Conservation (phyloP, 805 yeast species). For the Helenozyma baotianmanensis region DNA sequence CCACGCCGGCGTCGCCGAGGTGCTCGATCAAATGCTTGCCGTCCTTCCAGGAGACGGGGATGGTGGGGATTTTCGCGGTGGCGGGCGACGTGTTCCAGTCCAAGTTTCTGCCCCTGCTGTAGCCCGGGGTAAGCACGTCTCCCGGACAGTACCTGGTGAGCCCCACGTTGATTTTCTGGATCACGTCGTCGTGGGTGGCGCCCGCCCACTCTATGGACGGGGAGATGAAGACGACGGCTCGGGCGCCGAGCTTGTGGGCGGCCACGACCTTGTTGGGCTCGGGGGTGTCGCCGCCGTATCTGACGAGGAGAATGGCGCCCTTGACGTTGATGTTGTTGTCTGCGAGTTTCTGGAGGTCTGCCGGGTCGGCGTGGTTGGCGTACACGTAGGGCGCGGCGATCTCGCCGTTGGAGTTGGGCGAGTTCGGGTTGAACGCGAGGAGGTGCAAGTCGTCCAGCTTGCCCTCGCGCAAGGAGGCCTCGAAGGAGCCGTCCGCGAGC, state of each 20-base stretch:
- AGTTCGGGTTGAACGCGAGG: slow-evolving; percentile 65
- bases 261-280: slow-evolving; percentile 35
- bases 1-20: slow-evolving; percentile 24
- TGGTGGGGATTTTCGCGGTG: slow-evolving; percentile 68
- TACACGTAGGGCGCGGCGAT: slow-evolving; percentile 52
- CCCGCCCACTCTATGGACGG: slow-evolving; percentile 19
- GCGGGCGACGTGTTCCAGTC: slow-evolving; percentile 44
- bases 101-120: slow-evolving; percentile 45
- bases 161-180: slow-evolving; percentile 56
- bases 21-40: slow-evolving; percentile 37
- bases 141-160: slow-evolving; percentile 64
- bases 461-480: slow-evolving; percentile 36
- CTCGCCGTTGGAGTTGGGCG: slow-evolving; percentile 48
- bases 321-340: slow-evolving; percentile 35
- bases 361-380: slow-evolving; percentile 59
- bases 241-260: slow-evolving; percentile 56
- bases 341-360: slow-evolving; percentile 47
- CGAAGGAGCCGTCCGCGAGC: slow-evolving; percentile 28
- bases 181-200: slow-evolving; percentile 31
- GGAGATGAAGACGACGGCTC: slow-evolving; percentile 64
- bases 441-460: slow-evolving; percentile 28
- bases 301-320: slow-evolving; percentile 54
- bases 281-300: slow-evolving; percentile 46
- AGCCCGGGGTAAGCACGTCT: slow-evolving; percentile 76
- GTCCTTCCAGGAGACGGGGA: slow-evolving; percentile 75